Percentiles rank a stretch among this genome's conserved stretches.
Conservation (phyloP, 2,329 filamentous ascomycete species). For the Verticillium nonalfalfae region DNA sequence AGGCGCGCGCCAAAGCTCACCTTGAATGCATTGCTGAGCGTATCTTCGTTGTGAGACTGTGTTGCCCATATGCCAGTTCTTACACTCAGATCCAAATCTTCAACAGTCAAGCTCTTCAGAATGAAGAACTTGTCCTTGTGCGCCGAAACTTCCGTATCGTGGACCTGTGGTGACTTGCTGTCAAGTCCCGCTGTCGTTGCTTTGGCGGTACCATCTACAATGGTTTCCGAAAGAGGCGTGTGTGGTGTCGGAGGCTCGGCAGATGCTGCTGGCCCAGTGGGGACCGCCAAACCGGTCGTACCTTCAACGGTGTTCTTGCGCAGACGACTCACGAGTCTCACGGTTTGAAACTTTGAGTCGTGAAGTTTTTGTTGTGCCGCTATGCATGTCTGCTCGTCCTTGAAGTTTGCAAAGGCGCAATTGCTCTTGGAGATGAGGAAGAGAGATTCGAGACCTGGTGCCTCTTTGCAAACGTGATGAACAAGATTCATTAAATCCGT, state of each 20-base stretch:
- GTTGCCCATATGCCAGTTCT: conserved; percentile 88
- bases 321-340: conserved; percentile 78
- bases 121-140: conserved; percentile 78
- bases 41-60: conserved; percentile 86
- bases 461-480: conserved; percentile 78
- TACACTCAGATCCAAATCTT: conserved; percentile 87
- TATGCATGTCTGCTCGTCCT: conserved; percentile 67
- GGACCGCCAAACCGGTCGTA: conserved; percentile 39
- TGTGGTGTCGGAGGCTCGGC: conserved; percentile 6
- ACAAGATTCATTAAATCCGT: conserved; percentile 80
- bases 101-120: conserved; percentile 84
- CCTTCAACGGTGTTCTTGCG: conserved; percentile 50
- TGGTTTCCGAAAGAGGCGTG: background rate
- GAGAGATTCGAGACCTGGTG: conserved; percentile 74
- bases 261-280: conserved; percentile 46
- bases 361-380: conserved; percentile 79
- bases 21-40: conserved; percentile 75
- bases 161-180: background rate
- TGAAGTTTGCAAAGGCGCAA: conserved; percentile 95
- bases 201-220: background rate
- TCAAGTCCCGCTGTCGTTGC: background rate
- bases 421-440: conserved; percentile 97
- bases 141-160: conserved; percentile 11
- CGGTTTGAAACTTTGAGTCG: conserved; percentile 82
- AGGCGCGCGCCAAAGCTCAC: conserved; percentile 35